phyloP scores from a whole-genome alignment of 2,329 filamentous ascomycete species.

The Gliomastix tumulicola region DNA sequence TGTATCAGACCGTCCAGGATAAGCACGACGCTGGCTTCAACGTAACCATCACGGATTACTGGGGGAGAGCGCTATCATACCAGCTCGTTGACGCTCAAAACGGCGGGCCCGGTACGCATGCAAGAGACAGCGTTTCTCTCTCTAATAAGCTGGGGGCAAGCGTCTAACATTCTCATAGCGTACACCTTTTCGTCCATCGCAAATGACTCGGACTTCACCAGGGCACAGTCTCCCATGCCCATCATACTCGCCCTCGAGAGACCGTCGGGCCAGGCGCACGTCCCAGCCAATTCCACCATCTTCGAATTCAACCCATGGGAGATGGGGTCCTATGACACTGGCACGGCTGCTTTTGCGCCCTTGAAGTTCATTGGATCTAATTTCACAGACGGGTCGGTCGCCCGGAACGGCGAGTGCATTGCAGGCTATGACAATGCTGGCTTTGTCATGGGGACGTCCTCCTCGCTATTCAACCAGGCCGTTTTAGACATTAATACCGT shows the following conservation, averaged over 20 bases:
- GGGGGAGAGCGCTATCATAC: constrained; percentile 69
- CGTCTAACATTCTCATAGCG: constrained; percentile 22
- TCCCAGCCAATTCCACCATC: constrained; percentile 67
- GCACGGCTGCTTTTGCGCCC: constrained; percentile 63
- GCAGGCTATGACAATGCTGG: constrained; percentile 77
- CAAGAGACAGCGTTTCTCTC: too few relatives aligned
- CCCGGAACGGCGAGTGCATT: constrained; percentile 54
- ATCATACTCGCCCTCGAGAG: constrained; percentile 66
- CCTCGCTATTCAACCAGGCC: constrained; percentile 76
- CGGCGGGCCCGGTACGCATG: constrained; percentile 50
- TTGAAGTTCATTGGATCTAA: constrained; percentile 66
- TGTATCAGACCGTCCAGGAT: constrained; percentile 42
- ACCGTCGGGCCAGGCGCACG: constrained; percentile 49
- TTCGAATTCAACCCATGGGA: constrained; percentile 77
- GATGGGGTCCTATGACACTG: constrained; percentile 70
- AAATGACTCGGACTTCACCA: constrained; percentile 50
- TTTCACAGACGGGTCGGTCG: constrained; percentile 56
- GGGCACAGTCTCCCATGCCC: constrained; percentile 62
- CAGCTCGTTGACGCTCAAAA: constrained; percentile 67
- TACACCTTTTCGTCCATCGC: constrained; percentile 69
- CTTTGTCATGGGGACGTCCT: constrained; percentile 80
- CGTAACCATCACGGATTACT: constrained; percentile 71
- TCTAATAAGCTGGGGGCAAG: not conserved
- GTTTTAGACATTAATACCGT: constrained; percentile 50
- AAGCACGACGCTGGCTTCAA: constrained; percentile 57